Conservation (phyloP, 441 rosid genomes). For the Brassica balearica region DNA sequence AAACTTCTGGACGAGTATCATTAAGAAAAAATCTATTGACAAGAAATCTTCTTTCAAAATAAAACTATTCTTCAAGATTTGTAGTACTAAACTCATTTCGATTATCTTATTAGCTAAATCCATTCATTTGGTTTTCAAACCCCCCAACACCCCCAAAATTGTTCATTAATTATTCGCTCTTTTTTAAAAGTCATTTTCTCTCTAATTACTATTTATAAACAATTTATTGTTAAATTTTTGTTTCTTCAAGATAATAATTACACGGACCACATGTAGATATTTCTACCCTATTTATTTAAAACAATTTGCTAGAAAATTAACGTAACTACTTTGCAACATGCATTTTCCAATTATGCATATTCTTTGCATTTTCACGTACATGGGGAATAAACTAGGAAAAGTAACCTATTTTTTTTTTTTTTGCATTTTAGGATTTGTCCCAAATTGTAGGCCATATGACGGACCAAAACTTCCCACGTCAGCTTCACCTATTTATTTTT, state of each 20-base stretch:
- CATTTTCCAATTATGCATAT: not conserved
- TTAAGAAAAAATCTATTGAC: not conserved
- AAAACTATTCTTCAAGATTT: not conserved
- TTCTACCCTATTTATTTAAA: not conserved
- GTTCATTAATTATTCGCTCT: not conserved
- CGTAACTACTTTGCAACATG: slow-evolving; percentile 9
- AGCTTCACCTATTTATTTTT: not conserved
- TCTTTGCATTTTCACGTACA: not conserved
- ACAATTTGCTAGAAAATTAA: not conserved
- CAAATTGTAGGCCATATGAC: not conserved
- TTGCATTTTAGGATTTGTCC: slow-evolving; percentile 3
- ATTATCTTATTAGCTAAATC: slow-evolving; percentile 1
- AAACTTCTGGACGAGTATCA: not conserved
- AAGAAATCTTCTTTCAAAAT: not conserved
- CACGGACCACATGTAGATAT: not conserved
- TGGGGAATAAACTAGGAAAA: not conserved
- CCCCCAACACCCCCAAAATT: not conserved
- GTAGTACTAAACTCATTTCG: not conserved
- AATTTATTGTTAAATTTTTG: not conserved
- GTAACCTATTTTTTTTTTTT: not conserved
- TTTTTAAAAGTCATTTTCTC: not conserved
- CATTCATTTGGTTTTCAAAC: not conserved
- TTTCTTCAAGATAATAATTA: not conserved
- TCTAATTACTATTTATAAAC: not conserved
- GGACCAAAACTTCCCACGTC: not conserved